Evolutionary conservation across 2,329 filamentous ascomycete genomes (phyloP), one percentile per base, ranked within the genome.

Genomic region (Diplodia corticola): DNA sequence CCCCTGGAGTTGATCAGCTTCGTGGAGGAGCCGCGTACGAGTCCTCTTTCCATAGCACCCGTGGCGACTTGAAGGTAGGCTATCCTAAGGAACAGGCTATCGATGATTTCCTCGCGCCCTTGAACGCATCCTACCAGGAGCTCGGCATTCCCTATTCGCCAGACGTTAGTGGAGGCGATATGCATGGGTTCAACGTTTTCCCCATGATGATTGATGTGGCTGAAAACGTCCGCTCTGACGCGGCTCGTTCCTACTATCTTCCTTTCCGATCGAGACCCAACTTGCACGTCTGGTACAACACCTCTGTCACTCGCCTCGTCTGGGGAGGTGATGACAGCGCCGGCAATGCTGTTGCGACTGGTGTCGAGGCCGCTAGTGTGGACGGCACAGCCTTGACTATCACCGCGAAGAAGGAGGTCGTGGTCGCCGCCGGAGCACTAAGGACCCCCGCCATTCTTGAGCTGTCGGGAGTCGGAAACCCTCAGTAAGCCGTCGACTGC

Each of bases 161-260:
- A 50, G 73, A 74, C 4, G 60, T 71, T 1, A 73, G 72, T 54
- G 74, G 71, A 68, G 59, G 68, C 33, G 68, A 63, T 3, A 22
- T 75, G 1, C 70, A 57, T 9, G 67, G 82, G 5, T 82, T 80
- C 67, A 73, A 73, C 15, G 67, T 78, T 1, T 81, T 76, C 71
- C 79, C 81, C 1, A 76, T 74, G 69, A 84, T 80, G 0, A 64
- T 82, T 10, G 74, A 83, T 67, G 67, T 71, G 0, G 71, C 71
- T 1, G 71, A 73, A 6, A 73, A 78, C 67, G 72, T 80, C 10
- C 77, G 82, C 10, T 76, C 79, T 63, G 81, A 84, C 71, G 80
- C 82, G 48, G 82, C 80, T 3, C 73, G 80, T n/a, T 79, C 81
- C 4, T 84, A 82, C 68, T 84, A 82, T 68, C 81, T 76, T 54